phyloP scores from a whole-genome alignment of 129 eudicot species.

The Flaveria robusta region DNA sequence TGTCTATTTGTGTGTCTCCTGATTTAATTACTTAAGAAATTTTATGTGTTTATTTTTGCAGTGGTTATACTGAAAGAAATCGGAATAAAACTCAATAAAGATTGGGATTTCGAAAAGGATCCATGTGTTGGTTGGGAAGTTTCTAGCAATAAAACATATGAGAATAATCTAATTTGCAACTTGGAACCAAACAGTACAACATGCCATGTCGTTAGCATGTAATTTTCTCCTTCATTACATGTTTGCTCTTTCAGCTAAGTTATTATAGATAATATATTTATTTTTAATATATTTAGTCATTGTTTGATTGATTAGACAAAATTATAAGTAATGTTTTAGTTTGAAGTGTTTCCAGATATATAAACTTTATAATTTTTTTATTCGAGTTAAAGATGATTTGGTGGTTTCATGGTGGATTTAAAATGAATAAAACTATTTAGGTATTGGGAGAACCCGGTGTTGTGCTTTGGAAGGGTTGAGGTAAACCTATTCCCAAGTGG shows the following conservation, averaged over 20 bases:
- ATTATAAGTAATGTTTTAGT: too few relatives aligned
- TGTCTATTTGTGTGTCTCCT: background rate
- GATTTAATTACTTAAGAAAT: background rate
- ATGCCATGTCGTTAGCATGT: conserved; percentile 29
- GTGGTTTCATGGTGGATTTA: too few relatives aligned
- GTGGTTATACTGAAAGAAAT: conserved; percentile 44
- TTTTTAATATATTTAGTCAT: too few relatives aligned
- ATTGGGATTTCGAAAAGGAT: conserved; percentile 56
- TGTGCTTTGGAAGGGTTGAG: too few relatives aligned
- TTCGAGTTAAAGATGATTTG: too few relatives aligned
- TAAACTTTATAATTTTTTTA: too few relatives aligned
- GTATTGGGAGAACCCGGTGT: too few relatives aligned
- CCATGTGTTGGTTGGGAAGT: conserved; percentile 41
- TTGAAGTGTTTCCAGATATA: too few relatives aligned
- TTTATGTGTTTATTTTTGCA: conserved; percentile 14
- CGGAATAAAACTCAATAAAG: conserved; percentile 49
- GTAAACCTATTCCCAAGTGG: too few relatives aligned
- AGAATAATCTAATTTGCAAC: conserved; percentile 4
- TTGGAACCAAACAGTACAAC: background rate
- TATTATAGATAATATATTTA: too few relatives aligned
- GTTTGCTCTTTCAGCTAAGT: background rate
- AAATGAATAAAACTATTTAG: too few relatives aligned
- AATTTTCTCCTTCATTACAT: background rate
- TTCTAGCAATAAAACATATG: background rate
- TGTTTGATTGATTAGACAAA: too few relatives aligned